Evolutionary conservation across 2,329 filamentous ascomycete species (phyloP).

Genomic region (Alternaria conjuncta): DNA sequence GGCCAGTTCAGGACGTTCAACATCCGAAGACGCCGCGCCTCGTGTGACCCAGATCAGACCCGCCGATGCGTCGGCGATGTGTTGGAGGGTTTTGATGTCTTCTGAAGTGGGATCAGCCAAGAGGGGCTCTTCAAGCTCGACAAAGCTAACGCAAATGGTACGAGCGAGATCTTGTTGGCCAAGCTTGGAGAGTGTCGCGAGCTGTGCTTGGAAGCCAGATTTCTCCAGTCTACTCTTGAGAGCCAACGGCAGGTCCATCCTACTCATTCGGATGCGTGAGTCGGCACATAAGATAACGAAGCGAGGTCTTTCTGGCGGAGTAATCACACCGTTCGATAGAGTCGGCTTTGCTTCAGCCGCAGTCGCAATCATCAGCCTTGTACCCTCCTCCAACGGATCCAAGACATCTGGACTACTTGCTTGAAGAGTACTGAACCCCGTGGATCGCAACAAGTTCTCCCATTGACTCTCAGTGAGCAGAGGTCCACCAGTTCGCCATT

Average conservation of each 20-base stretch:
- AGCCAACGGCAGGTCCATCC: slow-evolving; percentile 11
- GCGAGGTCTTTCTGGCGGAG: slow-evolving; percentile 9
- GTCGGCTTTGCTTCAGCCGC: slow-evolving; percentile 14
- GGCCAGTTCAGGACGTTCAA: slow-evolving; percentile 17
- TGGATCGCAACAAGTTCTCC: slow-evolving; percentile 38
- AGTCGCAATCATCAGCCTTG: slow-evolving; percentile 17
- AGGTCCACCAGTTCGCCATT: slow-evolving; percentile 39
- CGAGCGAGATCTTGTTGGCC: slow-evolving; percentile 2
- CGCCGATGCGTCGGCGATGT: slow-evolving; percentile 13
- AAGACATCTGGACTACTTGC: slow-evolving; percentile 17
- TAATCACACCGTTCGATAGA: slow-evolving; percentile 3
- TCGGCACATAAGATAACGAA: slow-evolving; percentile 12
- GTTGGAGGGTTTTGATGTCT: slow-evolving; percentile 11
- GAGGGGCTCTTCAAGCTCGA: slow-evolving; percentile 18
- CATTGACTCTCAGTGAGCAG: slow-evolving; percentile 41
- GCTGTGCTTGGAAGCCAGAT: slow-evolving; percentile 8
- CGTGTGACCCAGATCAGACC: slow-evolving; percentile 29
- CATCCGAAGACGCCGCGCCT: slow-evolving; percentile 15
- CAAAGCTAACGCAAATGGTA: slow-evolving; percentile 16
- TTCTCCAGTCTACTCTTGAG: slow-evolving; percentile 8
- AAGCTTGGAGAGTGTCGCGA: slow-evolving; percentile 9
- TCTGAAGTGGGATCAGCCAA: slow-evolving; percentile 2
- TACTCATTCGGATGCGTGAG: slow-evolving; percentile 11
- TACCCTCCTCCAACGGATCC: slow-evolving; percentile 20
- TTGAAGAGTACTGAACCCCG: slow-evolving; percentile 39